These are phyloP conservation scores for Hypocreales sp. DNA, from an alignment of 2,329 filamentous ascomycete species.

Conservation along the genomic window DNA sequence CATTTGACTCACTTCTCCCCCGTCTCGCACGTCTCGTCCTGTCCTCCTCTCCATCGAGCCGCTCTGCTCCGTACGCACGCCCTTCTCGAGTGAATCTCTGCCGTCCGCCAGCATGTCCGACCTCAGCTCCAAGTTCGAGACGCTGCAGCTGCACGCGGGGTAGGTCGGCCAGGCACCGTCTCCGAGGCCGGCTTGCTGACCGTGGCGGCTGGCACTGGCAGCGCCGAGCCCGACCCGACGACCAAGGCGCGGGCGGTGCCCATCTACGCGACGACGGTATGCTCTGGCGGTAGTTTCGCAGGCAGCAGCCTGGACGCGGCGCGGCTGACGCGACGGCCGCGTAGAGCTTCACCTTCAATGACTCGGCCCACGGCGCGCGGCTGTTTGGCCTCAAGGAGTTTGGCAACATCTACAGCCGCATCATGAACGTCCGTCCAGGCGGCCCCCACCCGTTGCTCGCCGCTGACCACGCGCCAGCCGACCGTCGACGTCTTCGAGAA, in stretches of 20 bases:
- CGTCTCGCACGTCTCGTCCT: too few relatives aligned
- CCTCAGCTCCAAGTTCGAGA: slow-evolving; percentile 56
- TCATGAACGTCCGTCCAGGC: slow-evolving; percentile 81
- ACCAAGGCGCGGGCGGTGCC: slow-evolving; percentile 86
- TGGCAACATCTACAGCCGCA: slow-evolving; percentile 94
- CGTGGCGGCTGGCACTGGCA: slow-evolving; percentile 25
- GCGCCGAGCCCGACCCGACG: slow-evolving; percentile 62
- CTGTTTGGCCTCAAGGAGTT: slow-evolving; percentile 95
- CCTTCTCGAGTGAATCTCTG: too few relatives aligned
- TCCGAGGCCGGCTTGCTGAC: neutral
- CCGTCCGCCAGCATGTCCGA: slow-evolving; percentile 26
- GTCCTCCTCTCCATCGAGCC: too few relatives aligned
- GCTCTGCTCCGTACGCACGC: too few relatives aligned
- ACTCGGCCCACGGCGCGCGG: slow-evolving; percentile 86
- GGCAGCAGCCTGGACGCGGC: too few relatives aligned
- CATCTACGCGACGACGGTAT: slow-evolving; percentile 79
- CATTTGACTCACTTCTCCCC: too few relatives aligned
- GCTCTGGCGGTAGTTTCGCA: too few relatives aligned
- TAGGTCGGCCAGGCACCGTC: slow-evolving; percentile 22
- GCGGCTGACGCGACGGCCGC: too few relatives aligned
- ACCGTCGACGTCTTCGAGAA: slow-evolving; percentile 96
- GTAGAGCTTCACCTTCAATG: slow-evolving; percentile 87
- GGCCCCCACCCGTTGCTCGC: neutral
- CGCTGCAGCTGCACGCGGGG: slow-evolving; percentile 75
- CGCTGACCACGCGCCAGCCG: slow-evolving; percentile 36